These are phyloP conservation scores for Epichloe bromicola DNA, from an alignment of 2,329 filamentous ascomycete genomes.

Conservation along the genomic window DNA sequence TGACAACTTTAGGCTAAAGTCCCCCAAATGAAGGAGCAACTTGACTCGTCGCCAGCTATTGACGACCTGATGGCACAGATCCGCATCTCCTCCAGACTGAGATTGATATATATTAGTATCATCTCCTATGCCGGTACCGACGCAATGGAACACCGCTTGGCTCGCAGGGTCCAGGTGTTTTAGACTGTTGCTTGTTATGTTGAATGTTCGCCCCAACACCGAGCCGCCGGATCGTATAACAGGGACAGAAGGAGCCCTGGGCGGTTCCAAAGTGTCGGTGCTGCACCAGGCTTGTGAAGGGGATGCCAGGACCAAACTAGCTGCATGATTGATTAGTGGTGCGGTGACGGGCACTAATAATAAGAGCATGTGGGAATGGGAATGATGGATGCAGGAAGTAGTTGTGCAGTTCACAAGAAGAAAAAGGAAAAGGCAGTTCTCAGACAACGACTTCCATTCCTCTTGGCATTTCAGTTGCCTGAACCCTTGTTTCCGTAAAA, in stretches of 20 bases:
- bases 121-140: not conserved
- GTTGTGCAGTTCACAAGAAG: not conserved
- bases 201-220: not conserved
- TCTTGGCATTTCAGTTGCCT: no score
- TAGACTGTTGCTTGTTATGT: not conserved
- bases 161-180: not conserved
- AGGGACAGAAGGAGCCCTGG: not conserved
- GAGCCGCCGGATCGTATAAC: not conserved
- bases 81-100: not conserved
- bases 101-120: not conserved
- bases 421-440: no score
- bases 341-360: constrained; percentile 5
- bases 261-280: not conserved
- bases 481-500: no score
- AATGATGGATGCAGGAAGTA: no score
- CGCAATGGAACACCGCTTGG: not conserved
- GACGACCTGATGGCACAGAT: not conserved
- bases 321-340: constrained; percentile 1
- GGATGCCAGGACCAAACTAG: not conserved
- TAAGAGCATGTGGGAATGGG: not conserved
- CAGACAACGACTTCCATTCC: no score
- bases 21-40: not conserved
- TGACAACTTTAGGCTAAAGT: not conserved
- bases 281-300: not conserved
- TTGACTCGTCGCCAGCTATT: not conserved